These are phyloP conservation scores for Butyriboletus regius DNA, from an alignment of 1,284 basidiomycete species.

Conservation along the genomic window DNA sequence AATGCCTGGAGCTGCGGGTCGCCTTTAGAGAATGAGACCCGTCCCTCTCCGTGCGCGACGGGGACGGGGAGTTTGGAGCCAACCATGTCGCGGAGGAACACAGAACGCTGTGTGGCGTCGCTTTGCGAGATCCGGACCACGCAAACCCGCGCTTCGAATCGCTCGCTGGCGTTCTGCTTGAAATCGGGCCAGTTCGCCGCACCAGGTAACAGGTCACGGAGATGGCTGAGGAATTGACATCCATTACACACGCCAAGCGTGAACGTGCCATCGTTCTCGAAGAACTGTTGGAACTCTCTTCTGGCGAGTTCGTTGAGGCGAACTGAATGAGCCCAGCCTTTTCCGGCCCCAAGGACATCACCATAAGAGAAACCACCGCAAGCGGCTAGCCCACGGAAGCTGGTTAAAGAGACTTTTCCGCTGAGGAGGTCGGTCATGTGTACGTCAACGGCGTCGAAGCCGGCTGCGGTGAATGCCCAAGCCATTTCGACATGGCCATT, in stretches of 20 bases:
- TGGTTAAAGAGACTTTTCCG: constrained; percentile 55
- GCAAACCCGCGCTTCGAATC: constrained; percentile 84
- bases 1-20: constrained; percentile 40
- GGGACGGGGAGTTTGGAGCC: constrained; percentile 85
- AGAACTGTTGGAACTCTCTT: constrained; percentile 75
- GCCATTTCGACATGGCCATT: constrained; percentile 99
- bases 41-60: constrained; percentile 93
- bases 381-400: constrained; percentile 84
- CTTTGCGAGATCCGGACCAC: constrained; percentile 71
- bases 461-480: constrained; percentile 89
- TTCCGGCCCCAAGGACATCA: constrained; percentile 94
- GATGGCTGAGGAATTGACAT: constrained; percentile 90
- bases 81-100: constrained; percentile 84
- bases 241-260: constrained; percentile 95
- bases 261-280: constrained; percentile 74
- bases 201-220: constrained; percentile 83
- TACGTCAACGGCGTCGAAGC: constrained; percentile 90
- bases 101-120: constrained; percentile 52
- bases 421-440: constrained; percentile 96
- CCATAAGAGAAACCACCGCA: constrained; percentile 99
- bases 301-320: constrained; percentile 72
- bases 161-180: constrained; percentile 80
- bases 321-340: constrained; percentile 94
- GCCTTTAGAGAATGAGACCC: constrained; percentile 59
- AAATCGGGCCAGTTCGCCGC: constrained; percentile 83